Conservation (phyloP, 2,329 filamentous ascomycete genomes). For the Colletotrichum truncatum region DNA sequence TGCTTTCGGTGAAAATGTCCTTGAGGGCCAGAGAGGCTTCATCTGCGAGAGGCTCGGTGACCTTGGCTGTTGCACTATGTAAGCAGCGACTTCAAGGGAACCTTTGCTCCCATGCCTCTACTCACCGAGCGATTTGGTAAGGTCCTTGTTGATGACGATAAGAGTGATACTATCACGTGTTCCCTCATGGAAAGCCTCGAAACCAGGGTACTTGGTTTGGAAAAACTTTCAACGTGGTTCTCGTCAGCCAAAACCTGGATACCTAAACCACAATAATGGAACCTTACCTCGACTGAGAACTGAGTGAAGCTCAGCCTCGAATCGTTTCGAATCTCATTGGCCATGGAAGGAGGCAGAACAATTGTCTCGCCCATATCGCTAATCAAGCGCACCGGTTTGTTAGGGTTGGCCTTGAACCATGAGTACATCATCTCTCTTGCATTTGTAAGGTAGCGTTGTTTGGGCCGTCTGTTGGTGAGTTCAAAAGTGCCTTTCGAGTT, state of each 20-base stretch:
- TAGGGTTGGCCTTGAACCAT: slow-evolving; percentile 16
- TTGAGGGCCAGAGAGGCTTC: not conserved
- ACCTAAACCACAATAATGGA: not conserved
- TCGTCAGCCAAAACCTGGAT: not conserved
- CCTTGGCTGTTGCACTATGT: not conserved
- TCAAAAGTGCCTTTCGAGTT: slow-evolving; percentile 8
- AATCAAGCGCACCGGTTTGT: not conserved
- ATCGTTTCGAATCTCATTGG: slow-evolving; percentile 11
- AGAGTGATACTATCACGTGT: not conserved
- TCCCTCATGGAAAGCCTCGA: slow-evolving; percentile 12
- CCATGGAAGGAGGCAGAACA: slow-evolving; percentile 7
- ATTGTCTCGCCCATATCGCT: not conserved
- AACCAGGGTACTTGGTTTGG: not conserved
- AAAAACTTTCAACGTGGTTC: not conserved
- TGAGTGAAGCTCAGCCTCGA: not conserved
- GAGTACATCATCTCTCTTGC: not conserved
- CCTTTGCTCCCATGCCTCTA: too few species aligned
- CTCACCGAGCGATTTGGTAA: slow-evolving; percentile 13
- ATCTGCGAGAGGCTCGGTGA: slow-evolving; percentile 16
- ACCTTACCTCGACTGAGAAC: not conserved
- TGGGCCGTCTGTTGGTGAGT: slow-evolving; percentile 6
- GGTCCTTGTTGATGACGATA: slow-evolving; percentile 13
- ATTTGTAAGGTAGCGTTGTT: not conserved
- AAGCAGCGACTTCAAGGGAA: too few species aligned
- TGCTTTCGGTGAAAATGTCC: not conserved